Evolutionary conservation across 768 basidiomycete genomes (phyloP).

Genomic region (Favolaschia claudopus): DNA sequence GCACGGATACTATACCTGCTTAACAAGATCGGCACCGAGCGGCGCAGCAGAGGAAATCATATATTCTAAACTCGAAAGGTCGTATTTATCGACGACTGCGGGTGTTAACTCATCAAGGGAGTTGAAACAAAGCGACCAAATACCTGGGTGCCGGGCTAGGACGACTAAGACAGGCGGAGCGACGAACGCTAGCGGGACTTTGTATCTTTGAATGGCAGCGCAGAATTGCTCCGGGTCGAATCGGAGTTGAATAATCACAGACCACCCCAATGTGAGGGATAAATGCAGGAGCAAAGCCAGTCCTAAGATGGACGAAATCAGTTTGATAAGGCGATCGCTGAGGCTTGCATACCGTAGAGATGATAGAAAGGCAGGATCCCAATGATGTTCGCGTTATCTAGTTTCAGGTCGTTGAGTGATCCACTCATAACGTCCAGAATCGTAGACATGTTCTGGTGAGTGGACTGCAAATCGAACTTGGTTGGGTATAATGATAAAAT

Average conservation of each 20-base stretch:
- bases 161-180: slow-evolving; percentile 74
- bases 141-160: slow-evolving; percentile 61
- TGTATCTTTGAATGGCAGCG: slow-evolving; percentile 58
- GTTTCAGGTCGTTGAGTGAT: slow-evolving; percentile 39
- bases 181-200: slow-evolving; percentile 52
- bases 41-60: slow-evolving; percentile 73
- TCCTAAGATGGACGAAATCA: neutral
- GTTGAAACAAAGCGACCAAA: slow-evolving; percentile 22
- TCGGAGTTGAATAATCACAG: slow-evolving; percentile 54
- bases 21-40: slow-evolving; percentile 57
- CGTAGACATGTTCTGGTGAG: slow-evolving; percentile 58
- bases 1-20: slow-evolving; percentile 43
- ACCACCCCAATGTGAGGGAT: slow-evolving; percentile 47
- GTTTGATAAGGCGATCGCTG: too few relatives aligned
- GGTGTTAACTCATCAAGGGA: too few relatives aligned
- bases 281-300: slow-evolving; percentile 46
- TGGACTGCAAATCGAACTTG: slow-evolving; percentile 39
- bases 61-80: slow-evolving; percentile 56
- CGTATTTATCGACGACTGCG: slow-evolving; percentile 58
- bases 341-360: slow-evolving; percentile 30
- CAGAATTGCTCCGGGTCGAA: slow-evolving; percentile 65
- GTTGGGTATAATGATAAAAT: neutral
- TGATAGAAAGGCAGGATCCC: slow-evolving; percentile 54
- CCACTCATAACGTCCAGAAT: slow-evolving; percentile 48
- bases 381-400: slow-evolving; percentile 56